These are phyloP conservation scores for Quercus parvula DNA, from an alignment of 306 rosid species.

Conservation along the genomic window DNA sequence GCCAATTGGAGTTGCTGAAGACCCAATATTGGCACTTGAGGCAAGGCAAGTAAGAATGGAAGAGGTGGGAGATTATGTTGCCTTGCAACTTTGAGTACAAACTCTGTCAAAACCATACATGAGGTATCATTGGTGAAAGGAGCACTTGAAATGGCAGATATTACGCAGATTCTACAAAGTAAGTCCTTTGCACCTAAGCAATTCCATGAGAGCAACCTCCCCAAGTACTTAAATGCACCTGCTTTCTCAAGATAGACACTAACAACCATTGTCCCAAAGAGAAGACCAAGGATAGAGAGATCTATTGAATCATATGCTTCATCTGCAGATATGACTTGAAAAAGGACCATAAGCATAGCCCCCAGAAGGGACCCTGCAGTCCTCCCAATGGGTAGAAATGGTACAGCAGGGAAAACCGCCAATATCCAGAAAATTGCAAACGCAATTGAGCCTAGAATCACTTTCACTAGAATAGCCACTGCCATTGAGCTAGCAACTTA, in stretches of 20 bases:
- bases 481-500: slow-evolving; percentile 42
- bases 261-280: slow-evolving; percentile 96
- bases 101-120: slow-evolving; percentile 86
- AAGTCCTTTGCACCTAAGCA: slow-evolving; percentile 83
- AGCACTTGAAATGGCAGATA: slow-evolving; percentile 87
- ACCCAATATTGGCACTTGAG: slow-evolving; percentile 86
- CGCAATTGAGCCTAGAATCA: slow-evolving; percentile 70
- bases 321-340: slow-evolving; percentile 61
- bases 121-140: slow-evolving; percentile 88
- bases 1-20: slow-evolving; percentile 88
- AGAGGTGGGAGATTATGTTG: slow-evolving; percentile 89
- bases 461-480: slow-evolving; percentile 61
- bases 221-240: slow-evolving; percentile 85
- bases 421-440: slow-evolving; percentile 78
- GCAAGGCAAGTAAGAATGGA: slow-evolving; percentile 96
- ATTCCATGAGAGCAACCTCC: slow-evolving; percentile 76
- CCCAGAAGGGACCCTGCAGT: slow-evolving; percentile 91
- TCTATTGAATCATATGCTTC: slow-evolving; percentile 76
- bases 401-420: slow-evolving; percentile 92
- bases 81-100: slow-evolving; percentile 73
- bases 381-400: slow-evolving; percentile 83
- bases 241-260: slow-evolving; percentile 90
- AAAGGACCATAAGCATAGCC: slow-evolving; percentile 83
- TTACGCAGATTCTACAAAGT: slow-evolving; percentile 66
- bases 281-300: slow-evolving; percentile 86